Percentiles rank a stretch among this genome's conserved stretches.
phyloP scores from a whole-genome alignment of 225 moss, liverwort and hornwort species.

The Thuidium tamariscinum region DNA sequence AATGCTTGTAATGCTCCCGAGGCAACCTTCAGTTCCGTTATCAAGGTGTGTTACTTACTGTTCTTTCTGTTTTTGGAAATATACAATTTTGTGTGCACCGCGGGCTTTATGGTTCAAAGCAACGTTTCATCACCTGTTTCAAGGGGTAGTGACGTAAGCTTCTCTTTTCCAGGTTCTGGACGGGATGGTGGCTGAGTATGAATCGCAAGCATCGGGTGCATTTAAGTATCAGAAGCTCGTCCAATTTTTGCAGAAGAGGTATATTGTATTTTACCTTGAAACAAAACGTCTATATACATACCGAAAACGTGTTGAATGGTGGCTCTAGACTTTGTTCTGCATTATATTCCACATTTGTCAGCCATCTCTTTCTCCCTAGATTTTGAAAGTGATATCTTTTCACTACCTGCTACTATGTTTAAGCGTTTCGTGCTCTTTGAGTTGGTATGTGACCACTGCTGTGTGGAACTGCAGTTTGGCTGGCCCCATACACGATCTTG shows the following conservation, averaged over 20 bases:
- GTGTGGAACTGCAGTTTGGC: conserved; percentile 36
- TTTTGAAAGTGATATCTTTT: neutral
- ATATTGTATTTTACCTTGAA: neutral
- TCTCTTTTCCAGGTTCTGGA: conserved; percentile 37
- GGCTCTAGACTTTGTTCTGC: neutral
- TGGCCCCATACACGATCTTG: conserved; percentile 71
- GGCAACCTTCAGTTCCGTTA: conserved; percentile 49
- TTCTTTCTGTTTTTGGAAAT: neutral
- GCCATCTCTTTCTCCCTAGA: neutral
- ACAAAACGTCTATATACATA: too few species aligned
- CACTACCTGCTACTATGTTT: neutral
- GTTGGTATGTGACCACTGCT: neutral
- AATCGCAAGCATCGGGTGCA: conserved; percentile 40
- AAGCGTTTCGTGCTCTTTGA: neutral
- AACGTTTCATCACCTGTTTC: neutral
- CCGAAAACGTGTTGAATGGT: neutral
- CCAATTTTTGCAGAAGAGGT: conserved; percentile 62
- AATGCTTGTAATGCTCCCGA: conserved; percentile 60
- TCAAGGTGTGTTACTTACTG: conserved; percentile 23
- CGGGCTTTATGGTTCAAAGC: neutral
- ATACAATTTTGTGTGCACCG: neutral
- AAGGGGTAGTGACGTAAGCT: neutral
- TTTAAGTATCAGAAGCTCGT: conserved; percentile 79
- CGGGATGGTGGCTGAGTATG: conserved; percentile 55
- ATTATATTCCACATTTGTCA: neutral